These are phyloP conservation scores for Camellia oleifera DNA, from an alignment of 179 eudicot species.

Conservation along the genomic window DNA sequence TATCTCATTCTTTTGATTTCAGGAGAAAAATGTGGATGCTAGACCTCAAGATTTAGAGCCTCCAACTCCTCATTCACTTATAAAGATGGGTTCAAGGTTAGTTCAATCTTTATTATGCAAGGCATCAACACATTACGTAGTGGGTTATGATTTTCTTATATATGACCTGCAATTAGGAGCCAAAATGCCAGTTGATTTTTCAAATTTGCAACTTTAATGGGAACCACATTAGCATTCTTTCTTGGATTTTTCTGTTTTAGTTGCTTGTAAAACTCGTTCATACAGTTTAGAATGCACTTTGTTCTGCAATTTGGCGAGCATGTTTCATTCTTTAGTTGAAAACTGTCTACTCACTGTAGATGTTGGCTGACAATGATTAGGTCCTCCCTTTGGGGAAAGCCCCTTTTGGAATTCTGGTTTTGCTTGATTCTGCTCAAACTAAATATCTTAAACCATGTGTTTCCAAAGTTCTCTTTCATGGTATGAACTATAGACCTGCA, in stretches of 20 bases:
- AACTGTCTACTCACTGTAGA: background rate
- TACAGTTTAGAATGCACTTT: background rate
- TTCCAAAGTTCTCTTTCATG: background rate
- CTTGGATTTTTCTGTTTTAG: background rate
- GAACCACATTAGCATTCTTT: background rate
- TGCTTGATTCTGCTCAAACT: background rate
- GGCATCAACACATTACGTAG: no score
- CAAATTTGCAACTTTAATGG: background rate
- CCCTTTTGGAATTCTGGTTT: background rate
- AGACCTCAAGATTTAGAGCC: constrained; percentile 69
- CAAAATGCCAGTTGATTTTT: background rate
- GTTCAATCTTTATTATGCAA: constrained; percentile 17
- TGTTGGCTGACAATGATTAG: background rate
- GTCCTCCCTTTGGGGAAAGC: background rate
- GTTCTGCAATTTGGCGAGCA: background rate
- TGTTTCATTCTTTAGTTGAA: background rate
- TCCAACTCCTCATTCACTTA: constrained; percentile 65
- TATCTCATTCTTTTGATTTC: constrained; percentile 20
- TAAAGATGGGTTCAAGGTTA: constrained; percentile 78
- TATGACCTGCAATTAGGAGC: constrained; percentile 4
- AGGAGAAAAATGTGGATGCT: constrained; percentile 77
- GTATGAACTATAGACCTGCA: background rate
- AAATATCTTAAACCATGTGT: background rate
- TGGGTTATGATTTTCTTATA: background rate
- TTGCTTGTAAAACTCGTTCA: background rate